Conservation (phyloP, 306 rosid genomes). For the Trifolium repens region DNA sequence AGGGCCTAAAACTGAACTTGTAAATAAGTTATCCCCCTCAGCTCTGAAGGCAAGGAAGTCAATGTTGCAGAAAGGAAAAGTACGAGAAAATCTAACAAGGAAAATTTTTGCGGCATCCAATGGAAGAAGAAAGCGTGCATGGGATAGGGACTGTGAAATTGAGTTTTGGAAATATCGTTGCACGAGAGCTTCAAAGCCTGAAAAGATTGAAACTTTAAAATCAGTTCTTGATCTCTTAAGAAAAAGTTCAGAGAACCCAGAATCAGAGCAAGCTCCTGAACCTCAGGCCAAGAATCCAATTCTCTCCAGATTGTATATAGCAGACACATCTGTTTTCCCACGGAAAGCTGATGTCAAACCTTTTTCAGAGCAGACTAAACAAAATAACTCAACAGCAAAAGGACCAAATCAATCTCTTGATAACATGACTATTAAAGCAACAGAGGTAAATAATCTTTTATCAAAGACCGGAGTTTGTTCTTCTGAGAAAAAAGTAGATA, state of each 20-base stretch:
- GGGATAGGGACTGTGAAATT: slow-evolving; percentile 97
- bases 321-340: slow-evolving; percentile 94
- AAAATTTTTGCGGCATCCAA: slow-evolving; percentile 75
- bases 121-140: slow-evolving; percentile 93
- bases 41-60: slow-evolving; percentile 79
- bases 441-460: slow-evolving; percentile 50
- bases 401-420: slow-evolving; percentile 47
- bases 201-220: slow-evolving; percentile 85
- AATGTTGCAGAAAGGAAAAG: slow-evolving; percentile 84
- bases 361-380: slow-evolving; percentile 62
- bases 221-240: slow-evolving; percentile 92
- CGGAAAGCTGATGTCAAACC: slow-evolving; percentile 88
- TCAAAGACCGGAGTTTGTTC: slow-evolving; percentile 50
- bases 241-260: slow-evolving; percentile 57
- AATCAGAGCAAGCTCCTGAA: slow-evolving; percentile 52
- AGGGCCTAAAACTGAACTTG: slow-evolving; percentile 76
- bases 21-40: slow-evolving; percentile 60
- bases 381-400: slow-evolving; percentile 47
- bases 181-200: slow-evolving; percentile 75
- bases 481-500: slow-evolving; percentile 52
- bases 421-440: slow-evolving; percentile 43
- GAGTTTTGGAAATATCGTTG: slow-evolving; percentile 99
- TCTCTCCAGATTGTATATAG: slow-evolving; percentile 90
- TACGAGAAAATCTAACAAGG: slow-evolving; percentile 88
- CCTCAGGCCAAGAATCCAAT: slow-evolving; percentile 72